Base-by-base conservation (phyloP, 2,329 filamentous ascomycete genomes). In the Thermothelomyces thermophilus region DNA sequence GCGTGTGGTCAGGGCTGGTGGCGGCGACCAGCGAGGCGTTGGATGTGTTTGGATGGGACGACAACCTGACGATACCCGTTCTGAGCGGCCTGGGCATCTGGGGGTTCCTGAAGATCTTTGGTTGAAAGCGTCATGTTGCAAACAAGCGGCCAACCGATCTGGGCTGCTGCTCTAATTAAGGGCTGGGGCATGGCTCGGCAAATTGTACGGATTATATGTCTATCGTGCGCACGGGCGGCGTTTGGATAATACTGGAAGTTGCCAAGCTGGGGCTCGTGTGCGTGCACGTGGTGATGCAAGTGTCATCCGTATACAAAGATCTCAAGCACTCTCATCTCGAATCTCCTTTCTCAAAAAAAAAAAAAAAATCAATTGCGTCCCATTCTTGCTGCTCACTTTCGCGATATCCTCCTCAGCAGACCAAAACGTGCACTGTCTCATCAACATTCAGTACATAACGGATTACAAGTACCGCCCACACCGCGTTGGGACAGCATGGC, bases 41-140 rank as follows among this genome's bases (percentile, higher is more conserved):
- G 40, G 90, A 98, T 69, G 63, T 97, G 0, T 96, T 90, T 65
- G 88, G 90, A 41, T 90, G 89, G 86, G 93, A 98, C 63, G 93
- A 98, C 70, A 98, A 98, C 68, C 73, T 98, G 60, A 97, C 91
- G 43, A 98, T 98, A 67, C 93, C 93, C 2, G 82, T 95, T 22
- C 74, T 98, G 43, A 95, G 89, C 64, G 90, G 90, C 20, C 70
- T 89, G 40, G 90, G 90, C 6, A 82, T 98, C 54, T 95, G 87
- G 84, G 86, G 85, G 0, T 96, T 98, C 66, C 75, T 97, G 61
- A 94, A 87, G 71, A 67, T 90, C 42, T 96, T 96, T 74, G 84
- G 84, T 46, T 82, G 73, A 66, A 40, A 34, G 11, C 31, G 31
- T 31, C 28, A 13, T 31, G n/a, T n/a, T n/a, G n/a, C n/a, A n/a